Conservation (phyloP, 306 rosid genomes). For the Acacia confusa region DNA sequence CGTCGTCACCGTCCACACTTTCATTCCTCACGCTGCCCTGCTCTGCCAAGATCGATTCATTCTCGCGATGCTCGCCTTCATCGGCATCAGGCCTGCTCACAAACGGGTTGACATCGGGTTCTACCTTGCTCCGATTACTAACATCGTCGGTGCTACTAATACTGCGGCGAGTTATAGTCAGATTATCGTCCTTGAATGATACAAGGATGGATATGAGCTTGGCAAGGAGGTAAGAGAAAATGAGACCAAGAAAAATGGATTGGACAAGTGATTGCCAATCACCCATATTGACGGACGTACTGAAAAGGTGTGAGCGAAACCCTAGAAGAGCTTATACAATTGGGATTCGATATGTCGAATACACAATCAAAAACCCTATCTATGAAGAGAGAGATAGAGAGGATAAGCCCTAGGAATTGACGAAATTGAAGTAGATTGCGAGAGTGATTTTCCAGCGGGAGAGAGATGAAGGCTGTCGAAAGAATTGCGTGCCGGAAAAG, state of each 20-base stretch:
- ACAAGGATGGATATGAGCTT: constrained; percentile 84
- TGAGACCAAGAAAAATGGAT: constrained; percentile 76
- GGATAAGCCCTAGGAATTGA: background rate
- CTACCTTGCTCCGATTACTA: background rate
- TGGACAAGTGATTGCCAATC: constrained; percentile 91
- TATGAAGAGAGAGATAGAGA: background rate
- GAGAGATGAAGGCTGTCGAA: background rate
- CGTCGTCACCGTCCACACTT: constrained; percentile 47
- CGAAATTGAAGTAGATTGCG: background rate
- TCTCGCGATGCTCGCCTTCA: constrained; percentile 39
- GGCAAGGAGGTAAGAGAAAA: constrained; percentile 92
- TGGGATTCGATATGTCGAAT: background rate
- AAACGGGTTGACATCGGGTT: background rate
- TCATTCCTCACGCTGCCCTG: constrained; percentile 85
- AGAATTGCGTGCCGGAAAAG: background rate
- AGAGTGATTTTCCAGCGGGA: background rate
- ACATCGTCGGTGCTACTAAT: background rate
- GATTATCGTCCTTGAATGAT: constrained; percentile 86
- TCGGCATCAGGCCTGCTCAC: constrained; percentile 22
- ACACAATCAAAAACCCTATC: constrained; percentile 2
- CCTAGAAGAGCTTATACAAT: constrained; percentile 5
- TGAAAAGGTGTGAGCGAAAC: background rate
- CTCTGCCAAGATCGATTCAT: constrained; percentile 79
- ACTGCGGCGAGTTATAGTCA: constrained; percentile 50
- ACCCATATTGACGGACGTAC: constrained; percentile 28